Evolutionary conservation across 306 rosid species (phyloP).

Genomic region (Prunus padus): DNA sequence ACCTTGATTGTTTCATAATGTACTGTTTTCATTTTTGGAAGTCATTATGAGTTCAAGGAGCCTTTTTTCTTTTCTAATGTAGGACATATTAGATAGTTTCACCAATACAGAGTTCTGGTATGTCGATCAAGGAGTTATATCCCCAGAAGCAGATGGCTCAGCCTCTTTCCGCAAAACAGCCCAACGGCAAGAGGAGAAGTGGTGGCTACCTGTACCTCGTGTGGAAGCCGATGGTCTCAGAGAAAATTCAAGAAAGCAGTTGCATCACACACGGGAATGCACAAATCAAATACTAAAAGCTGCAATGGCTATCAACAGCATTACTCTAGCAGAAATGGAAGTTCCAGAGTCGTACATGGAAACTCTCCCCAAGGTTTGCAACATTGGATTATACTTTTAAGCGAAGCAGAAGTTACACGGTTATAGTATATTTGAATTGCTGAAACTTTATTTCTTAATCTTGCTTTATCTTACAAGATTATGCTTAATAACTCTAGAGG

Average conservation of each 20-base stretch:
- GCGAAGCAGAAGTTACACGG: neutral
- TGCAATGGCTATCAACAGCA: slow-evolving; percentile 80
- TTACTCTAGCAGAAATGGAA: slow-evolving; percentile 79
- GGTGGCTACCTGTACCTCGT: slow-evolving; percentile 98
- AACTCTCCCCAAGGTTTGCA: slow-evolving; percentile 70
- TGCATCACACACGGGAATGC: slow-evolving; percentile 79
- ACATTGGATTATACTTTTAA: neutral
- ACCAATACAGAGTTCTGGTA: slow-evolving; percentile 78
- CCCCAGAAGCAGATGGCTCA: slow-evolving; percentile 71
- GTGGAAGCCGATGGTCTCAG: slow-evolving; percentile 75
- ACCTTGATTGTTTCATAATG: neutral
- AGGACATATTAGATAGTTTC: slow-evolving; percentile 85
- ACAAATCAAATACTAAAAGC: slow-evolving; percentile 81
- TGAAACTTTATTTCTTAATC: neutral
- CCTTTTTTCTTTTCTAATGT: neutral
- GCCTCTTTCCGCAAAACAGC: slow-evolving; percentile 70
- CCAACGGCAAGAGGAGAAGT: slow-evolving; percentile 92
- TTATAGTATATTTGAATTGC: neutral
- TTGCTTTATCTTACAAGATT: neutral
- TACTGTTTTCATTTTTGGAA: neutral
- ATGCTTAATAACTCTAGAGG: neutral
- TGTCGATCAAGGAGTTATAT: slow-evolving; percentile 86
- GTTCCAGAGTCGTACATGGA: slow-evolving; percentile 87
- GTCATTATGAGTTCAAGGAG: slow-evolving; percentile 10
- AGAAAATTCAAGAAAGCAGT: slow-evolving; percentile 69